Base-by-base conservation (phyloP, 2,329 filamentous ascomycete genomes). In the Fusarium duplospermum region DNA sequence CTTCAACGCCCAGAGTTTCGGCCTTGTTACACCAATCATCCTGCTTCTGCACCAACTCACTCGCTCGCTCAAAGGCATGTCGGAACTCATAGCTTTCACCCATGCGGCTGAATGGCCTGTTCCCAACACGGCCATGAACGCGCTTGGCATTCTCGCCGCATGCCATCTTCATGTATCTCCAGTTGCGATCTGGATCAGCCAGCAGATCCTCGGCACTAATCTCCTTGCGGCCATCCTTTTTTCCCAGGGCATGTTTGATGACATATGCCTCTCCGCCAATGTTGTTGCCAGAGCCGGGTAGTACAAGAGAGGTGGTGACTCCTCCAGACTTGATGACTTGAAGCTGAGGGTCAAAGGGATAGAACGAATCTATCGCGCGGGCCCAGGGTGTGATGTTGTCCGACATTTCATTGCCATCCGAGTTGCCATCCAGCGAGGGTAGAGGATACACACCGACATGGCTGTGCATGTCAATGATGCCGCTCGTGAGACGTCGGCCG, bases 91-190 rank as follows among this genome's bases (percentile, higher is more conserved):
- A 93, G 57, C 91, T 91, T 81, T 93, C 91, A 10, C 92, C 92
- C 77, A 93, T 83, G 2, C 92, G 85, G 70, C 89, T 92, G 64
- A 86, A 86, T 0, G 90, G 90, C 54, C 84, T 83, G 61, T 86
- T 84, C 27, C 89, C 89, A 6, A 83, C 77, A 54, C 84, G 84
- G 11, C 90, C 90, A 69, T 93, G 92, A 1, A 90, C 83, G 1
- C 86, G 83, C 82, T 93, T 93, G 2, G 91, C 84, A 75, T 93
- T 93, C 81, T 93, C 92, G 38, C 92, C 92, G 72, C 91, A 93
- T 0, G 92, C 92, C 91, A 93, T 93, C 83, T 94, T 93, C 86
- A 94, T 92, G 80, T 92, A 93, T 22, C 92, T 86, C 89, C 91
- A 92, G 69, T 84, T 89, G 24, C 86, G 85, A 47, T 92, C 90